Evolutionary conservation across 2,329 filamentous ascomycete species (phyloP), one percentile per base, ranked within the genome.

Genomic region (Ascochyta clinopodiicola): DNA sequence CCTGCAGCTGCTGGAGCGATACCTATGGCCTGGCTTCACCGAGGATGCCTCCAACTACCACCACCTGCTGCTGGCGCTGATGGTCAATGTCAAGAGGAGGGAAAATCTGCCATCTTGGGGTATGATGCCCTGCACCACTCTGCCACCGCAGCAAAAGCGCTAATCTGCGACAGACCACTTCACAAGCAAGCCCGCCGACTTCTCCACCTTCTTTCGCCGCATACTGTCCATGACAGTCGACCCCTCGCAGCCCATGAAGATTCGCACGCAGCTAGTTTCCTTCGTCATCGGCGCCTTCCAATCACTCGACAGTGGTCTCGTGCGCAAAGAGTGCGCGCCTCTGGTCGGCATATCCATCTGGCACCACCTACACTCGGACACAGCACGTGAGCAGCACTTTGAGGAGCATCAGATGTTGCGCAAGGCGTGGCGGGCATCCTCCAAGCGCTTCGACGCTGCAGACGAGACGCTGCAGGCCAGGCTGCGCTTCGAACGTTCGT

Each of bases 301-400:
- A 75, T 97, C 92, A 42, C 82, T 99, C 29, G 96, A 99, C 74
- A 93, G 88, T 71, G 85, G 86, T 34, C 85, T 96, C 51, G 90
- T 99, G 44, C 88, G 95, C 60, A 98, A 97, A 75, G 95, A 99
- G 80, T 98, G 95, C 76, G 95, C 94, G 6, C 92, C 96, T 1
- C 80, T 99, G 46, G 94, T 99, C 19, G 95, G 92, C 12, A 96
- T 99, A 66, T 89, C 91, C 1, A 92, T 95, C 67, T 99, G 95
- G 95, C 91, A 98, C 69, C 96, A 96, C 71, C 79, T 99, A 34
- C 90, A 91, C 27, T 90, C 85, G 52, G 92, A 96, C 31, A 82
- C 84, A 55, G 85, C 87, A 60, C 86, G 92, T 63, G 91, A 96
- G 50, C 80, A 80, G 31, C 85, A 87, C 51, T 82, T 99, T 27